A percentile compares a stretch with the other conserved stretches of the same genome.
phyloP scores from a whole-genome alignment of 1,284 basidiomycete genomes.

The Chondrostereum purpureum region DNA sequence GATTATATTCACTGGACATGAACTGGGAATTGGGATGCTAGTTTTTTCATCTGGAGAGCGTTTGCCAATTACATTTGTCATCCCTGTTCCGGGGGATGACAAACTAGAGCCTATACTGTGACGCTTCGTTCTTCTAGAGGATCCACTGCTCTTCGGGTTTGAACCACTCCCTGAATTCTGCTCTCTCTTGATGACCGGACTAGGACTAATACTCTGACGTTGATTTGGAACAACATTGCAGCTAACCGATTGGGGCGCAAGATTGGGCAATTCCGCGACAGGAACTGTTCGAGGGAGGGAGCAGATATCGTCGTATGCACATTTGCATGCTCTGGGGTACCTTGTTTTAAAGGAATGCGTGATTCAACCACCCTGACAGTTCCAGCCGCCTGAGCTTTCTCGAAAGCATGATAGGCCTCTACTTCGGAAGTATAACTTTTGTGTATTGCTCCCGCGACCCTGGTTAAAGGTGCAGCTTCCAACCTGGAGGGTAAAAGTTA shows the following conservation, averaged over 20 bases:
- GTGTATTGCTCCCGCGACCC: constrained; percentile 10
- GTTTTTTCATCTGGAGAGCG: not conserved
- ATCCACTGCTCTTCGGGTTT: not conserved
- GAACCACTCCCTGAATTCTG: not conserved
- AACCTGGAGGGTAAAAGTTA: constrained; percentile 8
- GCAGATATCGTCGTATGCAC: too few relatives aligned
- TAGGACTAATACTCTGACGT: not conserved
- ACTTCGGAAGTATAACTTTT: constrained; percentile 11
- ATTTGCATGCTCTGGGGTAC: too few relatives aligned
- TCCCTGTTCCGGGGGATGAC: constrained; percentile 4
- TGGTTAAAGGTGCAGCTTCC: constrained; percentile 10
- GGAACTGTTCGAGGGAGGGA: too few relatives aligned
- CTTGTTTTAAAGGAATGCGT: too few relatives aligned
- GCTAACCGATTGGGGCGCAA: constrained; percentile 6
- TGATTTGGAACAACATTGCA: not conserved
- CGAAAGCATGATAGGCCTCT: constrained; percentile 10
- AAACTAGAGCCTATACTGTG: not conserved
- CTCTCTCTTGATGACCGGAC: not conserved
- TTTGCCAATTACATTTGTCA: not conserved
- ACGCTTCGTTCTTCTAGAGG: not conserved
- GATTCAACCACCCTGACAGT: constrained; percentile 21
- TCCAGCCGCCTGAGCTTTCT: constrained; percentile 13
- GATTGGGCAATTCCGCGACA: constrained; percentile 8
- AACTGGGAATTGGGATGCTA: not conserved
- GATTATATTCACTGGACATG: too few relatives aligned